Conservation (phyloP, 345 rosid species). For the Pistacia atlantica region DNA sequence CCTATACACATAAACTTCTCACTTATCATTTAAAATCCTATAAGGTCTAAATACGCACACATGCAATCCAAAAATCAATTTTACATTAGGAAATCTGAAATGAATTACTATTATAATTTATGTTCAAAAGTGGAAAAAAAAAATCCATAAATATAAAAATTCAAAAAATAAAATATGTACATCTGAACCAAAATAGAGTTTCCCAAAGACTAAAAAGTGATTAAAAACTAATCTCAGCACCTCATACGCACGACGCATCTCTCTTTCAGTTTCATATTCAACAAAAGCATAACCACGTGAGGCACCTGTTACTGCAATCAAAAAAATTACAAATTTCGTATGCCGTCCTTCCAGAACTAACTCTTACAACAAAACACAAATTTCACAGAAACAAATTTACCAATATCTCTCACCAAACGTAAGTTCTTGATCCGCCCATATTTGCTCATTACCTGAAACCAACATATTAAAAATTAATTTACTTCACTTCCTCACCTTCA, state of each 20-base stretch:
- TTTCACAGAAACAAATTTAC: constrained; percentile 31
- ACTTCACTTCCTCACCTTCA: background rate
- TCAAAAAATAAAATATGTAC: background rate
- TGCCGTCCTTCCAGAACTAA: background rate
- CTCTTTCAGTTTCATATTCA: constrained; percentile 81
- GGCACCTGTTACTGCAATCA: constrained; percentile 78
- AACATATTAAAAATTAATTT: background rate
- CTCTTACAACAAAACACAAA: background rate
- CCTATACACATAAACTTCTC: background rate
- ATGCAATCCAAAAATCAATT: background rate
- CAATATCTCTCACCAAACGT: constrained; percentile 91
- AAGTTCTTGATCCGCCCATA: constrained; percentile 78
- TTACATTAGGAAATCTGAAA: background rate
- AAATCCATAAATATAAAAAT: background rate
- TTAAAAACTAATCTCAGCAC: constrained; percentile 32
- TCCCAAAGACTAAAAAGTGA: background rate
- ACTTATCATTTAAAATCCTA: background rate
- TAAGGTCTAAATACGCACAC: background rate
- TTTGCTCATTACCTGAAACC: constrained; percentile 74
- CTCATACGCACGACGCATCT: constrained; percentile 86
- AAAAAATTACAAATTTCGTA: background rate
- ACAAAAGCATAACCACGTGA: constrained; percentile 90
- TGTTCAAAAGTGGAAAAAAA: background rate
- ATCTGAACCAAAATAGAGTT: background rate
- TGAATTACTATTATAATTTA: background rate